These are phyloP conservation scores for Oryza glaberrima DNA, from an alignment of 176 grass and related monocot species.

Conservation along the genomic window DNA sequence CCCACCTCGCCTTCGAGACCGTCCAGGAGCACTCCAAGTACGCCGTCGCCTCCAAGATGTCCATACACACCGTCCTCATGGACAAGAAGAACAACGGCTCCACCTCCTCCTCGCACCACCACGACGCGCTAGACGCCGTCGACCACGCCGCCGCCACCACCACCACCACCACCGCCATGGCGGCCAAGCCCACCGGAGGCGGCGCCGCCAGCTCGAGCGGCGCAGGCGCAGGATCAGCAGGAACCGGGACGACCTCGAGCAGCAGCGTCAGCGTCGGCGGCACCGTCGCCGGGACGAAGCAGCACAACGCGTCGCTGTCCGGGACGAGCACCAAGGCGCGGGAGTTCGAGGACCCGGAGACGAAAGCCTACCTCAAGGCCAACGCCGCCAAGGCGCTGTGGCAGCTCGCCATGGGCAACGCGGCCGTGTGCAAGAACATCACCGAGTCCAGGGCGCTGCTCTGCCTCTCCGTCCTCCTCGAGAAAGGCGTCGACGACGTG, in stretches of 20 bases:
- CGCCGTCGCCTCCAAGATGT: constrained; percentile 56
- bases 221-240: too few relatives aligned
- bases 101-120: neutral
- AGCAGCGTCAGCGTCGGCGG: neutral
- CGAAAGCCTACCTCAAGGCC: constrained; percentile 73
- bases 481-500: constrained; percentile 66
- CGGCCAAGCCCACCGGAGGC: constrained; percentile 45
- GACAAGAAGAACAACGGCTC: constrained; percentile 63
- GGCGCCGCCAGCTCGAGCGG: neutral
- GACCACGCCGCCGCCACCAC: neutral
- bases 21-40: constrained; percentile 98
- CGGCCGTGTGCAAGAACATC: constrained; percentile 89
- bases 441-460: constrained; percentile 86
- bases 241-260: neutral
- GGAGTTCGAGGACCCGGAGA: constrained; percentile 74
- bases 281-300: constrained; percentile 28
- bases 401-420: constrained; percentile 72
- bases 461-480: constrained; percentile 76
- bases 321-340: constrained; percentile 57
- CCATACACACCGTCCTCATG: constrained; percentile 76
- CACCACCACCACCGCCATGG: constrained; percentile 36
- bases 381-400: constrained; percentile 77
- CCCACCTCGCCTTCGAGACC: constrained; percentile 86
- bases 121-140: constrained; percentile 25
- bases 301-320: constrained; percentile 51